Percentiles rank a stretch among this genome's conserved stretches.
phyloP scores from a whole-genome alignment of 2,329 filamentous ascomycete genomes.

The Cladosporium sp. region DNA sequence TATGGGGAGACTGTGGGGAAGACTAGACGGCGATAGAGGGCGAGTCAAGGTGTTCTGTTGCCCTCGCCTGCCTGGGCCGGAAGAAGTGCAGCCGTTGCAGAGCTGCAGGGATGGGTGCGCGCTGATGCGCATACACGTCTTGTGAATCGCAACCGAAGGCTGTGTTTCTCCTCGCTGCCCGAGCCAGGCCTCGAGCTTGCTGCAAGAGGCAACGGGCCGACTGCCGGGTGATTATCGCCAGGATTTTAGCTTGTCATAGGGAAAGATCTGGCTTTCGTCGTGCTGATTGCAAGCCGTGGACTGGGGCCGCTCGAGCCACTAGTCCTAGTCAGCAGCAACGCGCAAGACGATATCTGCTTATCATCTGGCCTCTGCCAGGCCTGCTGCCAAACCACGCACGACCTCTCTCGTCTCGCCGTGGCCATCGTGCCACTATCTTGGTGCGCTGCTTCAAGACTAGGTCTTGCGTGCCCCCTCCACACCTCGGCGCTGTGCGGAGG shows the following conservation, averaged over 20 bases:
- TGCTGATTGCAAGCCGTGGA: background rate
- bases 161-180: background rate
- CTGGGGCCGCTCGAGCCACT: background rate
- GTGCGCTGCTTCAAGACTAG: background rate
- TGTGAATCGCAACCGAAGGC: background rate
- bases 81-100: background rate
- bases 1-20: slow-evolving; percentile 1
- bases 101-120: background rate
- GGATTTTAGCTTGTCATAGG: slow-evolving; percentile 1
- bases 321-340: slow-evolving; percentile 1
- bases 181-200: background rate
- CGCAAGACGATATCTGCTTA: background rate
- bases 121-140: background rate
- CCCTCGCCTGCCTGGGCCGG: background rate
- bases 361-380: background rate
- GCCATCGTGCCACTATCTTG: background rate
- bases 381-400: background rate
- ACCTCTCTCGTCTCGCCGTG: background rate
- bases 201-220: background rate
- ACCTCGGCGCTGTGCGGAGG: slow-evolving; percentile 4
- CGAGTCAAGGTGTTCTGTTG: background rate
- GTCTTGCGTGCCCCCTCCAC: slow-evolving; percentile 4
- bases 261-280: background rate
- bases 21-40: background rate
- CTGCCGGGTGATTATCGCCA: background rate